Base-by-base conservation (phyloP, 2,329 filamentous ascomycete genomes). In the Penicillium sp. region DNA sequence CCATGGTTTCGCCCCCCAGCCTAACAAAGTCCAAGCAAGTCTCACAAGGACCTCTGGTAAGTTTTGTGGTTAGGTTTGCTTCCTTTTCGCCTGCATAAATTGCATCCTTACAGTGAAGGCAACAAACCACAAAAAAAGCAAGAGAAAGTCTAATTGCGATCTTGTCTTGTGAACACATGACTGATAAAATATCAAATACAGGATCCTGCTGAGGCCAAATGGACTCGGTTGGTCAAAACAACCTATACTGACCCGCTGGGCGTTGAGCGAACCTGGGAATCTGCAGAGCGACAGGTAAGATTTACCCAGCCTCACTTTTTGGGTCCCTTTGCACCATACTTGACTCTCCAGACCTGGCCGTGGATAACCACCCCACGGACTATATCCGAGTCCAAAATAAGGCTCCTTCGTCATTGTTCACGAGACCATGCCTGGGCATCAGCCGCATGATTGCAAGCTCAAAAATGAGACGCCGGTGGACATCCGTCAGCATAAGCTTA, bases 241-340 rank as follows among this genome's bases (percentile, higher is more conserved):
- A 77, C 70, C 3, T 80, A 79, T 59, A 64, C 62, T 31, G 78
- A 80, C 59, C 78, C 78, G 0, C 61, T 75, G 25, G 78, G 78
- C 5, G 69, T 76, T 8, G 62, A 75, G 55, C 68, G 78, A 51
- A 74, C 72, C 16, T 80, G 78, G 78, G 78, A 80, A 60, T 76
- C 75, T 7, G 75, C 75, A 4, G 77, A 80, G 61, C 68, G 78
- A 57, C 72, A 72, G 71, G 77, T 79, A 61, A 61, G 69, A 51
- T 45, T 23, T 33, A 25, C 37, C 45, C 43, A 27, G 39, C 53
- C 52, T 51, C 25, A 46, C 35, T 35, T 60, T 48, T 42, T 19
- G 37, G 39, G 35, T 43, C 16, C 48, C 53, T 44, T 25, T 55
- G 23, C 46, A 47, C 49, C 49, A 37, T 50, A 31, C 49, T 23